Percentiles rank a stretch among this genome's conserved stretches.
Evolutionary conservation across 768 basidiomycete species (phyloP).

Genomic region (Leccinellum albellum): DNA sequence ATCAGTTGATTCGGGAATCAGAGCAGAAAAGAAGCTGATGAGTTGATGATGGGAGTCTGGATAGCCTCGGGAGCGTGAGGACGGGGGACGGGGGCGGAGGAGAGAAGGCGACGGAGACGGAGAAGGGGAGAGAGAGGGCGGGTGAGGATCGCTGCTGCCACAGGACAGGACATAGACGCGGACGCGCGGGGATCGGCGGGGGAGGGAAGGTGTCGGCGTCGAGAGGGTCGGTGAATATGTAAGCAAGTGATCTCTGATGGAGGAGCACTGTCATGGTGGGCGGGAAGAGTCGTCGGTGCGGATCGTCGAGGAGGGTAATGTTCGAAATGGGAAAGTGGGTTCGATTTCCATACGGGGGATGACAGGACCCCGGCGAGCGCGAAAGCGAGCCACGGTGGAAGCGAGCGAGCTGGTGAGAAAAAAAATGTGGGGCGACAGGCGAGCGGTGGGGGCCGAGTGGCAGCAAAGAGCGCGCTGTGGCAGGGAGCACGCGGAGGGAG

Average conservation of each 20-base stretch:
- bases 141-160: constrained; percentile 3
- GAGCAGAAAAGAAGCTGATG: constrained; percentile 20
- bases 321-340: constrained; percentile 15
- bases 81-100: background rate
- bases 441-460: background rate
- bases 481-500: constrained; percentile 13
- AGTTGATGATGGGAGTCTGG: constrained; percentile 4
- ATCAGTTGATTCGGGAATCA: constrained; percentile 14
- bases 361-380: constrained; percentile 29
- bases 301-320: constrained; percentile 25
- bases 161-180: background rate
- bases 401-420: constrained; percentile 22
- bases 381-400: constrained; percentile 28
- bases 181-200: constrained; percentile 18
- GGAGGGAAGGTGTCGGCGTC: constrained; percentile 14
- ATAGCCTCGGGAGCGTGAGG: constrained; percentile 14
- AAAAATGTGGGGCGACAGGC: constrained; percentile 1
- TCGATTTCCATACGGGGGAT: constrained; percentile 21
- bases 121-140: constrained; percentile 3
- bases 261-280: constrained; percentile 4
- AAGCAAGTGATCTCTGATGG: constrained; percentile 14
- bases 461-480: constrained; percentile 28
- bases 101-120: constrained; percentile 16
- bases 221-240: constrained; percentile 25
- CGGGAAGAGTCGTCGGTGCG: constrained; percentile 24